Evolutionary conservation across 1,284 basidiomycete species (phyloP).

Genomic region (Blastosporella zonata): DNA sequence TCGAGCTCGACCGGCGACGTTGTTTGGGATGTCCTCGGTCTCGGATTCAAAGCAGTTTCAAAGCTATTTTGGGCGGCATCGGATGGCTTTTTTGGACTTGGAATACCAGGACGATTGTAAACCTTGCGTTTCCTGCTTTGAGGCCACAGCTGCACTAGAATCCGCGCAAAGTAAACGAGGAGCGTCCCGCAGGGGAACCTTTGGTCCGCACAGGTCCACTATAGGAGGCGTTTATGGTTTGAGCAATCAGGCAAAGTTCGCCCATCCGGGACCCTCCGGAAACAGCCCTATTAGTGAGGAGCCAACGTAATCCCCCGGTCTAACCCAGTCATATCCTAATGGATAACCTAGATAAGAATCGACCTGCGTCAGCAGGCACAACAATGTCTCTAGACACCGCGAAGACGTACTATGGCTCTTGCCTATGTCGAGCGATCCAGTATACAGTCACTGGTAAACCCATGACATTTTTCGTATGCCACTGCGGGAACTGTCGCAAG

Average conservation of each 20-base stretch:
- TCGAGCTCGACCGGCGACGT: no score
- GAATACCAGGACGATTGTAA: no score
- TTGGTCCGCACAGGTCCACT: no score
- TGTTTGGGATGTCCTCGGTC: no score
- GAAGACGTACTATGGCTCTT: conserved; percentile 24
- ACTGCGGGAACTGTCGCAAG: conserved; percentile 34
- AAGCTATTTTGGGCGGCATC: no score
- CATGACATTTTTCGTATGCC: conserved; percentile 32
- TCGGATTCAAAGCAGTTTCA: no score
- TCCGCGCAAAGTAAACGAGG: no score
- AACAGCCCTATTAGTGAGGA: background rate
- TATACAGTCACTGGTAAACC: conserved; percentile 31
- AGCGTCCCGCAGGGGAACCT: no score
- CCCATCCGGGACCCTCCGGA: background rate
- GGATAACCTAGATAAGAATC: background rate
- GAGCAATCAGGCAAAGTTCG: background rate
- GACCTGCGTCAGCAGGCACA: background rate
- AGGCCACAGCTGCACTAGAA: no score
- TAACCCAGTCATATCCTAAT: background rate
- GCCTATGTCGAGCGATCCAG: conserved; percentile 27
- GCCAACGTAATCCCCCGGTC: background rate
- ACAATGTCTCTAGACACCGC: conserved; percentile 1
- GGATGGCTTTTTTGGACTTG: no score
- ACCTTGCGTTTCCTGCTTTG: no score
- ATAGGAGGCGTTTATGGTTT: no score